Evolutionary conservation across 768 basidiomycete genomes (phyloP).

Genomic region (Kwoniella sp.): DNA sequence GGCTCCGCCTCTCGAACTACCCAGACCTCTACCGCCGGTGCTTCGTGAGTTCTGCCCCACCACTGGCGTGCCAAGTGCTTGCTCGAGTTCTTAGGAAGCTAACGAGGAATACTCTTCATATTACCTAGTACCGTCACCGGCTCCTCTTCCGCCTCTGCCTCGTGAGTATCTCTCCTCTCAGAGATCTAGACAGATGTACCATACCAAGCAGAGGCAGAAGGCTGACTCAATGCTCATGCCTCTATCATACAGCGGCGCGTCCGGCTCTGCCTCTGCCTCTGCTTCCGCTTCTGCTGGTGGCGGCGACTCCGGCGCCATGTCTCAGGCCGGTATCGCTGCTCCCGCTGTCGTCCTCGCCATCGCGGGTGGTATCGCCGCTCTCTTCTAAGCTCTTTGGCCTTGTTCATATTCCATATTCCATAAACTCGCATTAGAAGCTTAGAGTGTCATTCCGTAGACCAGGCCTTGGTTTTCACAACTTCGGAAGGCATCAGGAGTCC

Average conservation of each 20-base stretch:
- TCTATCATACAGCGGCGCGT: neutral
- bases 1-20: neutral
- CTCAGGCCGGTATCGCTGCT: slow-evolving; percentile 15
- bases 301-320: slow-evolving; percentile 21
- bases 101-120: too few relatives aligned
- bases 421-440: neutral
- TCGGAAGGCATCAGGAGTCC: too few relatives aligned
- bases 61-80: too few relatives aligned
- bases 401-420: neutral
- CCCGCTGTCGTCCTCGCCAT: slow-evolving; percentile 38
- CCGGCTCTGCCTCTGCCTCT: slow-evolving; percentile 6
- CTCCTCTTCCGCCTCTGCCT: slow-evolving; percentile 4
- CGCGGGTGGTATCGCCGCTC: slow-evolving; percentile 35
- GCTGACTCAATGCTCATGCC: neutral
- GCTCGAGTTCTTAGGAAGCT: neutral
- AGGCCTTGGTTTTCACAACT: too few relatives aligned
- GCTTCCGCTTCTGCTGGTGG: slow-evolving; percentile 15
- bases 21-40: slow-evolving; percentile 9
- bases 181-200: too few relatives aligned
- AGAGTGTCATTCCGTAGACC: too few relatives aligned
- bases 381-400: slow-evolving; percentile 29
- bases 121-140: slow-evolving; percentile 2
- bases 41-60: slow-evolving; percentile 6
- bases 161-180: neutral
- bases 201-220: too few relatives aligned